Percentiles rank a stretch among this genome's conserved stretches.
phyloP scores from a whole-genome alignment of 1,284 basidiomycete genomes.

The Ustilago trichophora region DNA sequence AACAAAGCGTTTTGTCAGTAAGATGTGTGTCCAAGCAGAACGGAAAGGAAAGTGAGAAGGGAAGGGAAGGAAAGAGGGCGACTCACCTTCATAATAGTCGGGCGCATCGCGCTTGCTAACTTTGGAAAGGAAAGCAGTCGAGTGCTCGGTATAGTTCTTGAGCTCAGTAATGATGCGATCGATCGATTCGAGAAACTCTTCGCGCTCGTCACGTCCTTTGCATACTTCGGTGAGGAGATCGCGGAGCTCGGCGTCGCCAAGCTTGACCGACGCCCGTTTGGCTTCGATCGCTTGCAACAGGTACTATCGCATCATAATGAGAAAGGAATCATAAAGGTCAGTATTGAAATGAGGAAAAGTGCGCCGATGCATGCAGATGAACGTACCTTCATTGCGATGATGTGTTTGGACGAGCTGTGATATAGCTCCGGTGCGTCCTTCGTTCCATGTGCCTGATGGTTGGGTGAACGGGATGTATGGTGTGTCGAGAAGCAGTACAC shows the following conservation, averaged over 20 bases:
- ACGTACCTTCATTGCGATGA: too few species aligned
- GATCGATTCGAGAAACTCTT: conserved; percentile 64
- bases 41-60: too few species aligned
- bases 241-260: conserved; percentile 58
- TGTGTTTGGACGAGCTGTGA: conserved; percentile 9
- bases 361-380: too few species aligned
- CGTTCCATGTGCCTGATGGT: conserved; percentile 5
- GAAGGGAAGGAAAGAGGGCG: too few species aligned
- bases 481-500: too few species aligned
- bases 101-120: conserved; percentile 65
- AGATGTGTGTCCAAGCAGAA: too few species aligned
- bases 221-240: conserved; percentile 60
- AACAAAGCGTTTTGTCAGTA: too few species aligned
- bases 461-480: background rate
- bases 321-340: too few species aligned
- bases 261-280: conserved; percentile 53
- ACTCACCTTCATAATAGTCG: conserved; percentile 66
- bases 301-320: too few species aligned
- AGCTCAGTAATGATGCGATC: conserved; percentile 64
- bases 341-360: too few species aligned
- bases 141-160: conserved; percentile 64
- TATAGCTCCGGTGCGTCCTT: conserved; percentile 6
- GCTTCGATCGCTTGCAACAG: conserved; percentile 64
- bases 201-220: conserved; percentile 59
- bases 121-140: conserved; percentile 61